These are phyloP conservation scores for Trametes pubescens DNA, from an alignment of 1,284 basidiomycete genomes.

Conservation along the genomic window DNA sequence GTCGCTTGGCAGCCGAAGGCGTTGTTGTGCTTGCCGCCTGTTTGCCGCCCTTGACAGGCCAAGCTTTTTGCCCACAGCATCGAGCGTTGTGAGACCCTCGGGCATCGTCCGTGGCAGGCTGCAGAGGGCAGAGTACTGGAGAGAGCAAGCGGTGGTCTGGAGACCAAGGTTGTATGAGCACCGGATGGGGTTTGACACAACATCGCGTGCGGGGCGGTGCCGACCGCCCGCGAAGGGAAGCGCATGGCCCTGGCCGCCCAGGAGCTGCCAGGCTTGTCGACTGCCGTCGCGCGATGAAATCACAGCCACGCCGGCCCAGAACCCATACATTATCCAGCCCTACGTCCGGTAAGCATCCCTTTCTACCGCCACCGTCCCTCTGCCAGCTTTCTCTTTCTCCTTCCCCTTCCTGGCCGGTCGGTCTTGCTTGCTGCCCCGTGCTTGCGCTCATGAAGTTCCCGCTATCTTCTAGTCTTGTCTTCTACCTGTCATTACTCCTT, in stretches of 20 bases:
- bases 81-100: not conserved
- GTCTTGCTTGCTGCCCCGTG: not conserved
- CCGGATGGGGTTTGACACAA: not conserved
- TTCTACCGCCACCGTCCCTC: conserved; percentile 12
- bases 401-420: not conserved
- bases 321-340: conserved; percentile 20
- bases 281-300: conserved; percentile 11
- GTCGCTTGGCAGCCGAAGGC: conserved; percentile 20
- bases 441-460: conserved; percentile 34
- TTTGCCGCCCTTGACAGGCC: no score
- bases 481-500: conserved; percentile 41
- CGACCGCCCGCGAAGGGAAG: conserved; percentile 1
- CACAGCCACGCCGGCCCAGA: conserved; percentile 27
- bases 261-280: conserved; percentile 6
- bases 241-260: conserved; percentile 3
- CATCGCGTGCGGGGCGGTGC: conserved; percentile 9
- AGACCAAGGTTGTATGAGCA: not conserved
- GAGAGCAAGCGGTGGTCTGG: not conserved
- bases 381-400: conserved; percentile 12
- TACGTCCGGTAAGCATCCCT: conserved; percentile 8
- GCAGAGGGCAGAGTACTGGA: no score
- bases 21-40: not conserved
- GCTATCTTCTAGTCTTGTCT: conserved; percentile 36
- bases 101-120: no score
- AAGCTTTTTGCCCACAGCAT: not conserved